These are phyloP conservation scores for Cucumis hystrix DNA, from an alignment of 306 rosid species.

Conservation along the genomic window DNA sequence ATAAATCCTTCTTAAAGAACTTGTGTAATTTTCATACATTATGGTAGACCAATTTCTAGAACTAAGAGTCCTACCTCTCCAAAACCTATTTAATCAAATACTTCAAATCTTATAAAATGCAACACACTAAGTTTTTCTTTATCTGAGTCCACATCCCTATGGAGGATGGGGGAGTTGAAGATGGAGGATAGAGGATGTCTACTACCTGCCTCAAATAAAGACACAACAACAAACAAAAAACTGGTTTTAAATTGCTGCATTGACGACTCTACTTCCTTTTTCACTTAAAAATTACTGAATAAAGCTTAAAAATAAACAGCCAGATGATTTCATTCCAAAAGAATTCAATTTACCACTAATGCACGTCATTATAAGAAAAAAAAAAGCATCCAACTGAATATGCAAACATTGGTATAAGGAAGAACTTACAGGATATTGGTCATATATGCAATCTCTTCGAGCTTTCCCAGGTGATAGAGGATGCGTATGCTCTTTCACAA, in stretches of 20 bases:
- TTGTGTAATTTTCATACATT: not conserved
- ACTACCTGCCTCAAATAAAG: not conserved
- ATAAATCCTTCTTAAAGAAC: not conserved
- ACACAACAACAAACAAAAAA: not conserved
- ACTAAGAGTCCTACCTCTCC: not conserved
- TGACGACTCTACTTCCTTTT: not conserved
- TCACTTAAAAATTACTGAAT: not conserved
- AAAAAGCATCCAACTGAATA: not conserved
- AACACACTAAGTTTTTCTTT: not conserved
- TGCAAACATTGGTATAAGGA: conserved; percentile 8
- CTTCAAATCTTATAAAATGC: not conserved
- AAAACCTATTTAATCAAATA: not conserved
- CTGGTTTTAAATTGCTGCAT: not conserved
- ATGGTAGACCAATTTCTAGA: not conserved
- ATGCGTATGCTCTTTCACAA: conserved; percentile 82
- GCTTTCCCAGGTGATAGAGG: conserved; percentile 67
- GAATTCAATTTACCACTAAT: not conserved
- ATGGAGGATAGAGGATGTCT: not conserved
- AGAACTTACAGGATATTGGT: conserved; percentile 78
- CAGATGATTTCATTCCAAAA: not conserved
- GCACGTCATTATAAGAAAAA: not conserved
- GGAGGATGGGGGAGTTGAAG: not conserved
- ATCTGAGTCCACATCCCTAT: not conserved
- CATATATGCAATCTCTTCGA: conserved; percentile 69
- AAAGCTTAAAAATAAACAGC: not conserved